Percentiles rank a stretch among this genome's conserved stretches.
Evolutionary conservation across 345 rosid genomes (phyloP).

Genomic region (Salix viminalis): DNA sequence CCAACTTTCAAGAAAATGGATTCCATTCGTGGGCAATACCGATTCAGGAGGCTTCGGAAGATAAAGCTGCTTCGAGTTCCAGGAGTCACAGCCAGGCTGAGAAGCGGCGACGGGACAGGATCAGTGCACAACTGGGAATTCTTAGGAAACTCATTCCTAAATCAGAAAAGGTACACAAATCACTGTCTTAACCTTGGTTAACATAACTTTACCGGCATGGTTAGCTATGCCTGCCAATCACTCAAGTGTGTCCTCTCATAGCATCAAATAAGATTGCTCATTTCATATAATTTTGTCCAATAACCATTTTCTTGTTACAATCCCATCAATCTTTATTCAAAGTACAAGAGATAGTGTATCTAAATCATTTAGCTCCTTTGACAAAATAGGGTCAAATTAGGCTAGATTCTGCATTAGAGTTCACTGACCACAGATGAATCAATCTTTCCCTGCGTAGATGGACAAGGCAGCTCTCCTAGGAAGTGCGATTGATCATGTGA

Average conservation of each 20-base stretch:
- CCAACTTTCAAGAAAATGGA: slow-evolving; percentile 10
- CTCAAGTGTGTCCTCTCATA: not conserved
- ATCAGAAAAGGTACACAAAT: slow-evolving; percentile 66
- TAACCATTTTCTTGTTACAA: not conserved
- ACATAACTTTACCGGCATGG: not conserved
- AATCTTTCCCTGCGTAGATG: slow-evolving; percentile 39
- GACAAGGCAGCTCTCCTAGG: slow-evolving; percentile 89
- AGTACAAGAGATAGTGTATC: not conserved
- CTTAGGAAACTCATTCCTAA: slow-evolving; percentile 79
- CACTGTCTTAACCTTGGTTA: not conserved
- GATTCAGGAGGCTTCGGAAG: slow-evolving; percentile 29
- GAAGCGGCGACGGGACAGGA: slow-evolving; percentile 85
- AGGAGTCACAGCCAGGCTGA: slow-evolving; percentile 85
- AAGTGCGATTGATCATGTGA: slow-evolving; percentile 65
- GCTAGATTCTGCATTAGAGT: not conserved
- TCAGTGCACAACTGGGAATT: slow-evolving; percentile 72
- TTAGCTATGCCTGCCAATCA: not conserved
- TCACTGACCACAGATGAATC: not conserved
- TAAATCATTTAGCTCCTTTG: not conserved
- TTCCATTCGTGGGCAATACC: slow-evolving; percentile 20
- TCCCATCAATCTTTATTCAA: not conserved
- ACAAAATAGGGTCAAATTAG: not conserved
- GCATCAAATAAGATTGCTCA: not conserved
- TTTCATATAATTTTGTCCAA: not conserved
- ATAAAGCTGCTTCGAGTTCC: slow-evolving; percentile 32